A percentile compares a stretch with the other conserved stretches of the same genome.
phyloP scores from a whole-genome alignment of 1,284 basidiomycete species.

The Xerocomus cyaneibrunnescens region DNA sequence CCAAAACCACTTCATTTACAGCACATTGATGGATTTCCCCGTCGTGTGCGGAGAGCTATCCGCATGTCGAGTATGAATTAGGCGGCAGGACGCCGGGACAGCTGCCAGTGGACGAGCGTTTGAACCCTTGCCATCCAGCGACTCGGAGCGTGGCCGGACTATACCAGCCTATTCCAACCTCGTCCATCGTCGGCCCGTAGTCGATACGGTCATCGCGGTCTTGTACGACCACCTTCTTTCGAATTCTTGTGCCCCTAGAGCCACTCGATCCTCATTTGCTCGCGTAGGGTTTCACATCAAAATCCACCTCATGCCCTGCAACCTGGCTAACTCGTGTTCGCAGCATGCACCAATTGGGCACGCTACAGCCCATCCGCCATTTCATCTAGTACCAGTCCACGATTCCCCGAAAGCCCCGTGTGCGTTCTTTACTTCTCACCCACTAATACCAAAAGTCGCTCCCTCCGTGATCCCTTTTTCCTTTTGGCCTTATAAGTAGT shows the following conservation, averaged over 20 bases:
- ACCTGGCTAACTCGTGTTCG: conserved; percentile 39
- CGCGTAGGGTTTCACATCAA: conserved; percentile 35
- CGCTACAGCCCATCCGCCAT: conserved; percentile 27
- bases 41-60: conserved; percentile 9
- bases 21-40: conserved; percentile 1
- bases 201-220: conserved; percentile 23
- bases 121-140: background rate
- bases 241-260: conserved; percentile 33
- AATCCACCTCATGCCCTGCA: conserved; percentile 39
- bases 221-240: conserved; percentile 21
- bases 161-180: background rate
- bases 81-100: conserved; percentile 10
- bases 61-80: conserved; percentile 7
- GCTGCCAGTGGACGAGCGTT: conserved; percentile 9
- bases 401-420: conserved; percentile 32
- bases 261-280: conserved; percentile 39
- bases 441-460: conserved; percentile 31
- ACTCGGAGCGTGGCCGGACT: background rate
- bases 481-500: conserved; percentile 28
- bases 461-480: conserved; percentile 21
- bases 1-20: conserved; percentile 11
- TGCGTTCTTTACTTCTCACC: conserved; percentile 27
- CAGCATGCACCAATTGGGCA: conserved; percentile 33
- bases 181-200: conserved; percentile 10
- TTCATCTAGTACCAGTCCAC: conserved; percentile 28